Percentiles rank a stretch among this genome's conserved stretches.
These are phyloP conservation scores for Candida saitoana DNA, from an alignment of 805 yeast genomes.

Conservation along the genomic window DNA sequence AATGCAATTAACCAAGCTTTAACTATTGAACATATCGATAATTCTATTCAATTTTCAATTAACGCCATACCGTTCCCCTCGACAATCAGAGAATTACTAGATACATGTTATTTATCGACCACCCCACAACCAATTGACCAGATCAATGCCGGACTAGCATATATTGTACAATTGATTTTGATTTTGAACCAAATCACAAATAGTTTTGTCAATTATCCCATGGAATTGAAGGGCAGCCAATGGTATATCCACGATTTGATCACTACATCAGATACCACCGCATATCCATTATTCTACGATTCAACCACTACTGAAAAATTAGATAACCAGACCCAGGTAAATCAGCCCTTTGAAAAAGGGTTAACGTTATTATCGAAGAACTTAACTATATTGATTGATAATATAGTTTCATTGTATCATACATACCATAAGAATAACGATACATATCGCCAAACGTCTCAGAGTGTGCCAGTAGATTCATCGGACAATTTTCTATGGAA, in stretches of 20 bases:
- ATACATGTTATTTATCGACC: constrained; percentile 23
- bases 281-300: constrained; percentile 30
- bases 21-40: constrained; percentile 21
- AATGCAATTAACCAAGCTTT: constrained; percentile 20
- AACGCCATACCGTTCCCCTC: constrained; percentile 35
- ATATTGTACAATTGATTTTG: constrained; percentile 26
- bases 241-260: constrained; percentile 23
- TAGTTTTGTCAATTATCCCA: constrained; percentile 24
- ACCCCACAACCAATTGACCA: constrained; percentile 16
- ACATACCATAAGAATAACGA: constrained; percentile 2
- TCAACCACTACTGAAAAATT: constrained; percentile 15
- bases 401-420: constrained; percentile 13
- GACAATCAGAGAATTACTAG: constrained; percentile 25
- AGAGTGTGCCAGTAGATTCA: constrained; percentile 32
- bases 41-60: constrained; percentile 24
- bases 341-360: constrained; percentile 31
- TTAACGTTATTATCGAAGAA: constrained; percentile 29
- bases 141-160: constrained; percentile 30
- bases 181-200: constrained; percentile 23
- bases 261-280: constrained; percentile 2
- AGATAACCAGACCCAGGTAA: constrained; percentile 7
- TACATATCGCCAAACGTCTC: neutral
- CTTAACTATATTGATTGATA: constrained; percentile 21
- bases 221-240: constrained; percentile 18
- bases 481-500: constrained; percentile 40